phyloP scores from a whole-genome alignment of 768 basidiomycete genomes.

The Cystobasidium ongulense region DNA sequence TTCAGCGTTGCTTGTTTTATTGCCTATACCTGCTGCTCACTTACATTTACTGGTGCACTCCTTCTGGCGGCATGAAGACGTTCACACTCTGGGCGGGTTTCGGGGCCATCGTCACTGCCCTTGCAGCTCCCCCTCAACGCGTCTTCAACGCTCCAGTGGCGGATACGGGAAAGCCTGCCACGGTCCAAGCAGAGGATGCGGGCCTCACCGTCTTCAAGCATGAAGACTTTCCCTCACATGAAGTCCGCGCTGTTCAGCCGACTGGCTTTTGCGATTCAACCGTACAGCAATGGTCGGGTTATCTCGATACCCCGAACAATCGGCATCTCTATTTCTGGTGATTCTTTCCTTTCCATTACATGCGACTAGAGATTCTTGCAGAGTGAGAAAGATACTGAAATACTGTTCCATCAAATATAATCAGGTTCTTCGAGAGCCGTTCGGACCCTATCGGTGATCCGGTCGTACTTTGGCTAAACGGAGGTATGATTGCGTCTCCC shows the following conservation, averaged over 20 bases:
- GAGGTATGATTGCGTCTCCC: neutral
- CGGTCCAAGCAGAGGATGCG: neutral
- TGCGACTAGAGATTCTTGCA: neutral
- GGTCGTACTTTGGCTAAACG: constrained; percentile 33
- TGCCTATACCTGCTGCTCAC: too few species aligned
- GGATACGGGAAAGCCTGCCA: neutral
- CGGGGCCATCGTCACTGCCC: neutral
- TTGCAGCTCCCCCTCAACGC: constrained; percentile 8
- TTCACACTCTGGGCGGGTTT: neutral
- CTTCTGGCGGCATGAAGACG: neutral
- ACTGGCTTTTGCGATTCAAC: constrained; percentile 32
- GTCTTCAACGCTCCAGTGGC: neutral
- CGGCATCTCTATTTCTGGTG: constrained; percentile 33
- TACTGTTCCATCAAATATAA: neutral
- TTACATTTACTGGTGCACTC: too few species aligned
- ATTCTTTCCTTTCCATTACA: neutral
- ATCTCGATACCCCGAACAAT: constrained; percentile 36
- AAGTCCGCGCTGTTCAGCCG: constrained; percentile 18
- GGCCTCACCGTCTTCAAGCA: constrained; percentile 12
- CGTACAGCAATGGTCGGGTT: constrained; percentile 37
- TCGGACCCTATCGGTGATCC: constrained; percentile 36
- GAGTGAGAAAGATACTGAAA: neutral
- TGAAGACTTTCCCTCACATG: constrained; percentile 18
- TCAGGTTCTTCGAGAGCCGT: constrained; percentile 34
- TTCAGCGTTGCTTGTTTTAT: too few species aligned